Conservation (phyloP, 371 early-diverging fungal genomes). For the Dichotomocladium elegans region DNA sequence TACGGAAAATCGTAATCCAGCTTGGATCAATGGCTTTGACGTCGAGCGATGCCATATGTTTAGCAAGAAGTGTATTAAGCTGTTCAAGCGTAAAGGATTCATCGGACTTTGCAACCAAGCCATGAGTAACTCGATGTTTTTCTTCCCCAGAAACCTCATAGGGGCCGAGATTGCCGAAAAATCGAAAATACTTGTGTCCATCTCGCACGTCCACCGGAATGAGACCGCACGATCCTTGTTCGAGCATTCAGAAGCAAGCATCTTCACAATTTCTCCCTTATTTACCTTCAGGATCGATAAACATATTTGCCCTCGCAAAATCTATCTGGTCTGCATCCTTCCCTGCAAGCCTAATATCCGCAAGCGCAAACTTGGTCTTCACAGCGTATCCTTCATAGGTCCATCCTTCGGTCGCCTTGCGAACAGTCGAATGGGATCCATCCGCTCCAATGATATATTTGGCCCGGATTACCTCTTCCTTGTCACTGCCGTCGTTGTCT, state of each 20-base stretch:
- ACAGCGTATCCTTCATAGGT: constrained; percentile 30
- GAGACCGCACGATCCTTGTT: background rate
- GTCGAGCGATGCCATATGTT: constrained; percentile 1
- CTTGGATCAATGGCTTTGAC: constrained; percentile 2
- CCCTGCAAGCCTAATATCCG: constrained; percentile 20
- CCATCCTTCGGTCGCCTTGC: constrained; percentile 23
- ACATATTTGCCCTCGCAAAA: background rate
- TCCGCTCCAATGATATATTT: constrained; percentile 37
- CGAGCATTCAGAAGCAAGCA: background rate
- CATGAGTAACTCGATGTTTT: too few relatives aligned
- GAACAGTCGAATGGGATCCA: constrained; percentile 30
- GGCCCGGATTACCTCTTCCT: constrained; percentile 7
- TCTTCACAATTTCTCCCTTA: background rate
- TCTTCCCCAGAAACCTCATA: constrained; percentile 6
- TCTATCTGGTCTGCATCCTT: background rate
- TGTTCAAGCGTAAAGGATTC: background rate
- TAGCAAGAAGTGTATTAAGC: background rate
- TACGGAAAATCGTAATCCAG: constrained; percentile 26
- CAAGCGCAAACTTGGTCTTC: constrained; percentile 22
- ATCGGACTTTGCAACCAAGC: background rate
- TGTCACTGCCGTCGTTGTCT: background rate
- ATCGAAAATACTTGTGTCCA: background rate
- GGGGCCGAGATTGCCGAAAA: constrained; percentile 3
- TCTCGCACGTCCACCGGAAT: constrained; percentile 6
- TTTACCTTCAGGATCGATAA: background rate